These are phyloP conservation scores for Pichia terricola DNA, from an alignment of 1,139 yeast genomes.

Conservation along the genomic window DNA sequence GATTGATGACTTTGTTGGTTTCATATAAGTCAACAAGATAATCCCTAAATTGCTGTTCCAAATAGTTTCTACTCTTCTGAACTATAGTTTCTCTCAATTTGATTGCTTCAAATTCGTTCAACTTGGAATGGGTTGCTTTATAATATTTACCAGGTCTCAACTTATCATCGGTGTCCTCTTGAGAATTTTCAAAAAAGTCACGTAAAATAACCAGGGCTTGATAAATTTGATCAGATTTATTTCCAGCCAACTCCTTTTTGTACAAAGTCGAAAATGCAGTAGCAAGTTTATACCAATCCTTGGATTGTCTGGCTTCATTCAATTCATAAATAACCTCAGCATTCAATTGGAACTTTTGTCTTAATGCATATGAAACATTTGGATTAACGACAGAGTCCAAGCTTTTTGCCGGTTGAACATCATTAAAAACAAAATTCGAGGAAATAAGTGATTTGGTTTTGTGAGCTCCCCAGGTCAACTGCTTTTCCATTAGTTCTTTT, in stretches of 20 bases:
- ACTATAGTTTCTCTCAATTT: conserved; percentile 42
- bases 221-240: conserved; percentile 52
- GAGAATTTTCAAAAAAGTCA: conserved; percentile 18
- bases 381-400: conserved; percentile 20
- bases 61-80: conserved; percentile 45
- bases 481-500: conserved; percentile 16
- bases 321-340: conserved; percentile 64
- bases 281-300: conserved; percentile 40
- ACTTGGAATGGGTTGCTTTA: conserved; percentile 7
- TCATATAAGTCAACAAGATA: conserved; percentile 66
- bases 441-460: conserved; percentile 21
- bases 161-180: conserved; percentile 7
- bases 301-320: conserved; percentile 56
- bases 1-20: conserved; percentile 23
- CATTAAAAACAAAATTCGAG: conserved; percentile 23
- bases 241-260: conserved; percentile 41
- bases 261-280: conserved; percentile 45
- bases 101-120: conserved; percentile 26
- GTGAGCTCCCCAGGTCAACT: conserved; percentile 21
- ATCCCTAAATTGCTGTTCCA: conserved; percentile 71
- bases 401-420: conserved; percentile 18
- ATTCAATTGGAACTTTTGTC: conserved; percentile 60
- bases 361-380: conserved; percentile 25
- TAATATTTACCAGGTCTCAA: conserved; percentile 5
- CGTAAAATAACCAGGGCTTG: conserved; percentile 52